Percentiles rank a stretch among this genome's conserved stretches.
phyloP scores from a whole-genome alignment of 306 rosid species.

The Prunus persica region DNA sequence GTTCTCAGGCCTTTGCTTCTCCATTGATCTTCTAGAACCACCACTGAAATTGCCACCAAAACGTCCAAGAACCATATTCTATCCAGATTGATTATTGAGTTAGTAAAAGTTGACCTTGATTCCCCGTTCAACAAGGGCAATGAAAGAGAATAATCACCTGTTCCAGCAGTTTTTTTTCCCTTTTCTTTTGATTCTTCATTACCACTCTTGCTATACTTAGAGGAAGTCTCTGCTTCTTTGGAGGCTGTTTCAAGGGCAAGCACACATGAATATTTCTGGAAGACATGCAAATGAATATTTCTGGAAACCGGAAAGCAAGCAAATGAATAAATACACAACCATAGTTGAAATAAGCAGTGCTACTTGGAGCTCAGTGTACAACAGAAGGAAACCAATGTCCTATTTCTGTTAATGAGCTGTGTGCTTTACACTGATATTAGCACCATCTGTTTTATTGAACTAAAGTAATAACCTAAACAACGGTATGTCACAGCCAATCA shows the following conservation, averaged over 20 bases:
- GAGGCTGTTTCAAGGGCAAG: constrained; percentile 39
- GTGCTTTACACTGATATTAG: too few species aligned
- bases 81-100: constrained; percentile 1
- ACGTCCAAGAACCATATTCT: constrained; percentile 50
- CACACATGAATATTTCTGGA: constrained; percentile 1
- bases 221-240: constrained; percentile 61
- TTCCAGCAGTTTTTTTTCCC: constrained; percentile 63
- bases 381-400: not conserved
- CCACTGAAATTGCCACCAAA: constrained; percentile 45
- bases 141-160: constrained; percentile 44
- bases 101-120: constrained; percentile 5
- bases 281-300: not conserved
- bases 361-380: not conserved
- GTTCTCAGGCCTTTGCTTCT: constrained; percentile 54
- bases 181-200: constrained; percentile 72
- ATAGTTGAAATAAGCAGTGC: not conserved
- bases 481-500: not conserved
- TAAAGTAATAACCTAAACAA: not conserved
- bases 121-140: not conserved
- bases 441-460: not conserved
- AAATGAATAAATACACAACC: not conserved
- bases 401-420: not conserved
- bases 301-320: not conserved
- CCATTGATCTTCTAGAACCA: constrained; percentile 36
- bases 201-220: constrained; percentile 67